phyloP scores from a whole-genome alignment of 371 early-diverging fungal species.

The Lichtheimia hyalospora region DNA sequence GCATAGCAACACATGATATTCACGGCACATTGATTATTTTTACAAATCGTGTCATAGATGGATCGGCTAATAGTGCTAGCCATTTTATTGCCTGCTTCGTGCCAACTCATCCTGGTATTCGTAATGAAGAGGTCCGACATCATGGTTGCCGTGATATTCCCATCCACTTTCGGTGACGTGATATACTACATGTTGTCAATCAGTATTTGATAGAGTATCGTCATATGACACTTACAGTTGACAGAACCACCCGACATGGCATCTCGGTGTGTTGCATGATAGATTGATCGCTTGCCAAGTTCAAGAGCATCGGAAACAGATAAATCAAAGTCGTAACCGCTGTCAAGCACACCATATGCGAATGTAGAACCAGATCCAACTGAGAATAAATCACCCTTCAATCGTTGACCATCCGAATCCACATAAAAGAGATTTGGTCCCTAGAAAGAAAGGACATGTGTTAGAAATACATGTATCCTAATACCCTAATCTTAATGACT shows the following conservation, averaged over 20 bases:
- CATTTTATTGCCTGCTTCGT: conserved; percentile 23
- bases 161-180: conserved; percentile 93
- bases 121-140: conserved; percentile 89
- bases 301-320: conserved; percentile 94
- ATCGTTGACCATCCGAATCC: conserved; percentile 94
- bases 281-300: conserved; percentile 95
- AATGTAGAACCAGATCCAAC: conserved; percentile 98
- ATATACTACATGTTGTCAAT: conserved; percentile 65
- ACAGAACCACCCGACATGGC: conserved; percentile 98
- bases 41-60: too few species aligned
- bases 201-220: background rate
- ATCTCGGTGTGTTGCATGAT: conserved; percentile 99
- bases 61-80: too few species aligned
- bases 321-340: conserved; percentile 91
- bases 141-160: conserved; percentile 84
- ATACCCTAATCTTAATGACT: conserved; percentile 8
- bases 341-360: conserved; percentile 97
- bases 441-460: conserved; percentile 24
- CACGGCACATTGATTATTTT: too few species aligned
- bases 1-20: too few species aligned
- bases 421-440: conserved; percentile 98
- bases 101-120: conserved; percentile 60
- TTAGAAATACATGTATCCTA: background rate
- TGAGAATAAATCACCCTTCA: conserved; percentile 94
- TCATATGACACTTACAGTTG: conserved; percentile 59